A percentile compares a stretch with the other conserved stretches of the same genome.
Conservation (phyloP, 83 land plant genomes). For the Picea engelmannii region DNA sequence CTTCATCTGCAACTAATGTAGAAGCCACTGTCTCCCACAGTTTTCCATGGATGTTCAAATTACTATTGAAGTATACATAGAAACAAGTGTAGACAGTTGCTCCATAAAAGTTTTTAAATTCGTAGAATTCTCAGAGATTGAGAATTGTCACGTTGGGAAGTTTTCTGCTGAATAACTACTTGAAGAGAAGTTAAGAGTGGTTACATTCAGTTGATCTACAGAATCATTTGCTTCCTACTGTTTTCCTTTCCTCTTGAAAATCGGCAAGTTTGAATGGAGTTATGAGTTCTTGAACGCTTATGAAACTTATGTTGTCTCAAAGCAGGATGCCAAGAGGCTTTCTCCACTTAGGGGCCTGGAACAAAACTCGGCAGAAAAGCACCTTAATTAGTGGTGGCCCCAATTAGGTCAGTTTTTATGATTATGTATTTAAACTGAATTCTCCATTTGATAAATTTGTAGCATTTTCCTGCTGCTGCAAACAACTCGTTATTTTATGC, state of each 20-base stretch:
- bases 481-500: slow-evolving; percentile 8
- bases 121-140: neutral
- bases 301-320: slow-evolving; percentile 57
- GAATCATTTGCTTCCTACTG: slow-evolving; percentile 56
- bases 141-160: neutral
- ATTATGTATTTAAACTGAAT: slow-evolving; percentile 33
- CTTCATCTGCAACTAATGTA: neutral
- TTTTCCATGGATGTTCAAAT: neutral
- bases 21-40: neutral
- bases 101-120: neutral
- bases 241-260: slow-evolving; percentile 42
- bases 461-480: slow-evolving; percentile 45
- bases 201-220: slow-evolving; percentile 19
- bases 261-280: slow-evolving; percentile 26
- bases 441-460: slow-evolving; percentile 19
- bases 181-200: slow-evolving; percentile 26
- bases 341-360: slow-evolving; percentile 61
- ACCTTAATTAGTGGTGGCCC: slow-evolving; percentile 61
- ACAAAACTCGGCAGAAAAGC: slow-evolving; percentile 55
- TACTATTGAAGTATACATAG: neutral
- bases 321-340: slow-evolving; percentile 74
- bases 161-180: slow-evolving; percentile 17
- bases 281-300: slow-evolving; percentile 39
- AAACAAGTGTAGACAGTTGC: too few relatives aligned
- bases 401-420: slow-evolving; percentile 68